Conservation (phyloP, 345 rosid species). For the Kandelia obovata region DNA sequence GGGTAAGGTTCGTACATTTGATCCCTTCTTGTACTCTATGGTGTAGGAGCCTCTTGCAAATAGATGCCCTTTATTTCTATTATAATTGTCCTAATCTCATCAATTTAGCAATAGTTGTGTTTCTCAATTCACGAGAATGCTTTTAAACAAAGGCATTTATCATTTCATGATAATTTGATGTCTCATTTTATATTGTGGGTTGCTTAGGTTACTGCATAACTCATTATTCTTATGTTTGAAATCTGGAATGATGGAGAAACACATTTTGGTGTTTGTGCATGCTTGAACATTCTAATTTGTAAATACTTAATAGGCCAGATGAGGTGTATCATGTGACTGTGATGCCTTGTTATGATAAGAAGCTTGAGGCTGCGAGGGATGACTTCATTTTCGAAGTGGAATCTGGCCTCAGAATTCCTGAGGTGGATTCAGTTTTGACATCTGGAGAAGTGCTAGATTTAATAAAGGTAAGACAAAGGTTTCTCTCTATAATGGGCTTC, state of each 20-base stretch:
- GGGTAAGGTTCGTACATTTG: no score
- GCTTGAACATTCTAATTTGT: conserved; percentile 1
- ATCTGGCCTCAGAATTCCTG: conserved; percentile 39
- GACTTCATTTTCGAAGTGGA: conserved; percentile 67
- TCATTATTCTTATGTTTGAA: background rate
- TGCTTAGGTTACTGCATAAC: background rate
- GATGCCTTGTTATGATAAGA: conserved; percentile 98
- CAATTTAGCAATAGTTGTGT: no score
- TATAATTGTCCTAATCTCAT: no score
- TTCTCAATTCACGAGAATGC: no score
- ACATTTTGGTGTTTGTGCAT: background rate
- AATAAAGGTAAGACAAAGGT: conserved; percentile 53
- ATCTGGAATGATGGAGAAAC: background rate
- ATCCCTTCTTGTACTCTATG: no score
- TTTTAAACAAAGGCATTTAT: no score
- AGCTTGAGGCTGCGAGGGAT: conserved; percentile 90
- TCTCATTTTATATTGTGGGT: background rate
- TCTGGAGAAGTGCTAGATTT: conserved; percentile 84
- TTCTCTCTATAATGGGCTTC: background rate
- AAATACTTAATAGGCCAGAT: conserved; percentile 52
- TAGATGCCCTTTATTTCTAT: no score
- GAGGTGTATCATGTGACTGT: conserved; percentile 88
- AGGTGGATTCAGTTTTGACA: conserved; percentile 97
- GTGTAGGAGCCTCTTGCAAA: no score
- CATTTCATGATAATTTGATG: no score